Base-by-base conservation (phyloP, 768 basidiomycete species). In the Clitopilus hobsonii region DNA sequence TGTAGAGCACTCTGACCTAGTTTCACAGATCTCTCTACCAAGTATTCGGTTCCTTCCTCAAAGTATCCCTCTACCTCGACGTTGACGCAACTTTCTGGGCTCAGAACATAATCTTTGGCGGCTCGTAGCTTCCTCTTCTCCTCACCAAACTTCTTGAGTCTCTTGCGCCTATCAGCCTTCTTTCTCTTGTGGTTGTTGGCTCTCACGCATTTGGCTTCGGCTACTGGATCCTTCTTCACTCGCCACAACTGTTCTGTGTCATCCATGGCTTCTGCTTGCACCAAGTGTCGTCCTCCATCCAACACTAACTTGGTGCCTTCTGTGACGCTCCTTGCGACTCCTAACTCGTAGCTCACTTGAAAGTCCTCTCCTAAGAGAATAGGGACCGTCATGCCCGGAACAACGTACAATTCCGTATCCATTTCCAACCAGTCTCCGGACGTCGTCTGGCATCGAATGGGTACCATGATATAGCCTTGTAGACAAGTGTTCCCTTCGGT, bases 331-430 rank as follows among this genome's bases (percentile, higher is more conserved):
- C 29, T 30, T 6, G 29, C 29, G 1, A 71, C 38, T 0, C 71
- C 69, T 3, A 73, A 49, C 1, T 58, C 61, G 36, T 71, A 73
- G 29, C 69, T 65, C 56, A 70, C 69, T 3, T 68, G 45, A 36
- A 66, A 69, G 30, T 70, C 69, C 41, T 70, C 69, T 5, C 70
- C 70, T 5, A 72, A 52, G 45, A 72, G 67, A 23, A 72, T 63
- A 0, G 64, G 64, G 0, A 66, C 63, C 0, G 64, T 54, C 68
- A 69, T 69, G 11, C 63, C 64, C 18, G 63, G 62, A 10, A 70
- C 64, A 0, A 71, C 61, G 38, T 71, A 71, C 0, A 68, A 67
- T 32, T 71, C 69, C 0, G 69, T 54, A 8, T 52, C 56, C 2
- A 72, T 25, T 48, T 60, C 54, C 0, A 74, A 63, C 0, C 56